Base-by-base conservation (phyloP, 371 early-diverging fungal species). In the Mortierella sp. region DNA sequence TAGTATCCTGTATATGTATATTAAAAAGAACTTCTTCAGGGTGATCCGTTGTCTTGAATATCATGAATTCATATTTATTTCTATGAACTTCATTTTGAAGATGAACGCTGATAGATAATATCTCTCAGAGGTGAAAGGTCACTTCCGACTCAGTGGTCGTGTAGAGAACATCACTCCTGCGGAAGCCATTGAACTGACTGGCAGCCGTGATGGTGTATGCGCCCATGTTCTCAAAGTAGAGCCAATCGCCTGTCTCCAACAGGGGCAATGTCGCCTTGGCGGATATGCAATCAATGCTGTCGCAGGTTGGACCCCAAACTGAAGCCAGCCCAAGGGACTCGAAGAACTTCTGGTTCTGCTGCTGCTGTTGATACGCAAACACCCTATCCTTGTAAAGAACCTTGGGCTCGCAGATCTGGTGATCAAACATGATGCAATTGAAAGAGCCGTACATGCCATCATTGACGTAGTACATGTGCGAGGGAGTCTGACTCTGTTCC, bases 371-470 rank as follows among this genome's bases (percentile, higher is more conserved):
- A 76, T 72, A 85, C 39, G 70, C 30, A 70, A 83, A 89, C 8
- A 32, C 56, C 27, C 86, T 87, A 46, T 76, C 52, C 51, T 80
- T 76, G 44, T 66, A 56, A 26, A 93, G 83, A 41, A 92, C 87
- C 48, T 87, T 75, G 37, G 97, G 93, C 56, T 78, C 58, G 19
- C 93, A 92, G 19, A 84, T 81, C 59, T 89, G 91, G 81, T 97
- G 97, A 83, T 98, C 99, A 84, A 96, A 98, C 67, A 94, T 86
- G 84, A 97, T 90, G 82, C 96, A 95, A 85, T 98, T 98, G 89
- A 98, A 97, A 72, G 92, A 89, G 49, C 96, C 97, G 78, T 97
- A 98, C 83, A 95, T 90, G 65, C 97, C 99, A 78, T 98, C 99
- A 79, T 97, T 97, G 80, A 98, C 88, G 83, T 98, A 98, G 84